A percentile compares a stretch with the other conserved stretches of the same genome.
phyloP scores from a whole-genome alignment of 1,139 yeast species.

The Candida glucosophila region DNA sequence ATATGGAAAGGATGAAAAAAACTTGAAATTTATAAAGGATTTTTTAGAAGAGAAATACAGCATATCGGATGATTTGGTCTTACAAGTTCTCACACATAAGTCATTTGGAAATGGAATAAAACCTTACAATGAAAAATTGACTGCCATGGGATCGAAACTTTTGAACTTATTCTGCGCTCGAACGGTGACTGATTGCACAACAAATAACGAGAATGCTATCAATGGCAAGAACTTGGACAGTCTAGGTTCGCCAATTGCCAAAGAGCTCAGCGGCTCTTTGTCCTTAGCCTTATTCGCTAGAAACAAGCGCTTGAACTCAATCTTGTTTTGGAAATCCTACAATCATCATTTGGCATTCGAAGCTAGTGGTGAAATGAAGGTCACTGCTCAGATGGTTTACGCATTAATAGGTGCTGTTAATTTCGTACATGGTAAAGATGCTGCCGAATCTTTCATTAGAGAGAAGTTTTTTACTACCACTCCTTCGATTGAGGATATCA shows the following conservation, averaged over 20 bases:
- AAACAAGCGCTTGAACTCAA: conserved; percentile 35
- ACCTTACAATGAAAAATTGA: conserved; percentile 81
- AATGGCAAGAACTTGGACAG: conserved; percentile 56
- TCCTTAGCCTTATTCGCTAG: conserved; percentile 48
- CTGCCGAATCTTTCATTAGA: conserved; percentile 48
- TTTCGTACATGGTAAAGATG: conserved; percentile 54
- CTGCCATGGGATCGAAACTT: conserved; percentile 70
- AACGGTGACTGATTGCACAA: conserved; percentile 31
- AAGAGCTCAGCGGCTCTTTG: conserved; percentile 40
- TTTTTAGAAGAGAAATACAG: conserved; percentile 36
- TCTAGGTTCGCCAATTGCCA: conserved; percentile 49
- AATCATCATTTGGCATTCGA: conserved; percentile 46
- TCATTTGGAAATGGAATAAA: conserved; percentile 86
- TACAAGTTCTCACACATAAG: conserved; percentile 85
- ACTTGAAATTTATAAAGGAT: conserved; percentile 37
- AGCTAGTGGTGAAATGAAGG: conserved; percentile 43
- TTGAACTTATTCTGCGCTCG: conserved; percentile 53
- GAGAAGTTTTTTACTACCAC: conserved; percentile 26
- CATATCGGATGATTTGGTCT: conserved; percentile 46
- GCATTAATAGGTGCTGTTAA: conserved; percentile 80
- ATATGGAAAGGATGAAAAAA: conserved; percentile 48
- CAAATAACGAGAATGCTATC: conserved; percentile 27
- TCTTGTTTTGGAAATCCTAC: conserved; percentile 69
- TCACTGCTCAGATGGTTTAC: conserved; percentile 60
- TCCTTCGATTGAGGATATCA: conserved; percentile 8